Evolutionary conservation across 495 filamentous ascomycete genomes (phyloP).

Genomic region (Acidomyces sp.): DNA sequence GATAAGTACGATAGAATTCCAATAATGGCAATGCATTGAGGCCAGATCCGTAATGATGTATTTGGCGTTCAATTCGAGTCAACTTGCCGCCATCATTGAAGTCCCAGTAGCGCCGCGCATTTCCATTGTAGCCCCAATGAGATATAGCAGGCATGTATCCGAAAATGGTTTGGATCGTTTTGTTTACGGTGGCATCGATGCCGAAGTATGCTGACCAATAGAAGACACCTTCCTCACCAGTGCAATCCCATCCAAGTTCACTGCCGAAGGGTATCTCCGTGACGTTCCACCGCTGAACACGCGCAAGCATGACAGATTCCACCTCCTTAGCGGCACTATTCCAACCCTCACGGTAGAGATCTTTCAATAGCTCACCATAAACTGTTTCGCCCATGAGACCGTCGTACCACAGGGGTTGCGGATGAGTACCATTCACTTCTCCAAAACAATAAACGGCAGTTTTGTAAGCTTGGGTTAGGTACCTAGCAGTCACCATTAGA

Average conservation of each 20-base stretch:
- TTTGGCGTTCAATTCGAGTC: conserved; percentile 38
- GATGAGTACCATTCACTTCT: too few relatives aligned
- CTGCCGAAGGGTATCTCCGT: conserved; percentile 39
- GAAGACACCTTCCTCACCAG: conserved; percentile 42
- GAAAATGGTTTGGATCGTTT: conserved; percentile 37
- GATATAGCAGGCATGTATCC: conserved; percentile 40
- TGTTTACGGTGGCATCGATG: conserved; percentile 29
- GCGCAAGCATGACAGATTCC: conserved; percentile 30
- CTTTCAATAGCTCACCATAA: conserved; percentile 33
- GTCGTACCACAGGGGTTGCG: too few relatives aligned
- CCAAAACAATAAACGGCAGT: too few relatives aligned
- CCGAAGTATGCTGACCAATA: conserved; percentile 40
- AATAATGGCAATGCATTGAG: conserved; percentile 41
- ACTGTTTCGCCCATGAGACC: conserved; percentile 45
- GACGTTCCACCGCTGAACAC: conserved; percentile 33
- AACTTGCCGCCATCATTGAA: conserved; percentile 38
- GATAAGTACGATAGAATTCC: conserved; percentile 31
- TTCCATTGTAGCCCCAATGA: conserved; percentile 45
- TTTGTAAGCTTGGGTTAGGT: too few relatives aligned
- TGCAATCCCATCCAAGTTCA: conserved; percentile 44
- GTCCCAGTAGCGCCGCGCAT: conserved; percentile 43
- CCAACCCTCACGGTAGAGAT: conserved; percentile 33
- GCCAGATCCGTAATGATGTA: conserved; percentile 44
- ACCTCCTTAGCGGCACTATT: conserved; percentile 28
- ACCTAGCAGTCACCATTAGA: too few relatives aligned